Percentiles rank a stretch among this genome's conserved stretches.
Evolutionary conservation across 1,284 basidiomycete species (phyloP).

Genomic region (Apiotrichum laibachii): DNA sequence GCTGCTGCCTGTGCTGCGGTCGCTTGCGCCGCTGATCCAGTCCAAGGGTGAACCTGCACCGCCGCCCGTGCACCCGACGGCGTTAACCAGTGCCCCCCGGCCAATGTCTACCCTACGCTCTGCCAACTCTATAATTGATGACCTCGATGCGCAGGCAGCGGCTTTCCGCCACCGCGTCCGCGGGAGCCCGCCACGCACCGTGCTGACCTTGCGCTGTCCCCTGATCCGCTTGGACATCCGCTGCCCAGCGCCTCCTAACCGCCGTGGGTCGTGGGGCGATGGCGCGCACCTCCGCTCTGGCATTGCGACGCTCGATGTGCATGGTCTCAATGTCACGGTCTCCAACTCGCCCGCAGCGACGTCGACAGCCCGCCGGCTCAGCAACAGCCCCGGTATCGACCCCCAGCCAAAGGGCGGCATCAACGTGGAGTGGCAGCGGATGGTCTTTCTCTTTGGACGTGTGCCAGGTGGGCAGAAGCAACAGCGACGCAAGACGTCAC

Average conservation of each 20-base stretch:
- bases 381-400: slow-evolving; percentile 2
- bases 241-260: slow-evolving; percentile 46
- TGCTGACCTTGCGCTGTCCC: slow-evolving; percentile 27
- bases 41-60: slow-evolving; percentile 6
- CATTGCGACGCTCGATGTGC: slow-evolving; percentile 48
- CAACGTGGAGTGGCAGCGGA: slow-evolving; percentile 39
- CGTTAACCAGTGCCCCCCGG: background rate
- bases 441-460: slow-evolving; percentile 45
- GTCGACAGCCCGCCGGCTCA: background rate
- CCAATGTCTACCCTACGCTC: slow-evolving; percentile 3
- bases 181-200: background rate
- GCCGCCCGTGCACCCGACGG: slow-evolving; percentile 1
- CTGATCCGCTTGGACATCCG: slow-evolving; percentile 45
- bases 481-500: slow-evolving; percentile 4
- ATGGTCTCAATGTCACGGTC: slow-evolving; percentile 25
- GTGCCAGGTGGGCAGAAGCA: slow-evolving; percentile 32
- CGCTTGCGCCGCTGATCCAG: slow-evolving; percentile 33
- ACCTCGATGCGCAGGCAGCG: slow-evolving; percentile 11
- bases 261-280: slow-evolving; percentile 45
- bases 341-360: slow-evolving; percentile 10
- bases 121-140: slow-evolving; percentile 23
- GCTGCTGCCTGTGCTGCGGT: slow-evolving; percentile 41
- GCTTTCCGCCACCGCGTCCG: slow-evolving; percentile 7
- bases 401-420: slow-evolving; percentile 8
- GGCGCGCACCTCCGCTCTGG: slow-evolving; percentile 47